Percentiles rank a stretch among this genome's conserved stretches.
Conservation (phyloP, 2,329 filamentous ascomycete species). For the Endoconidiophora polonica region DNA sequence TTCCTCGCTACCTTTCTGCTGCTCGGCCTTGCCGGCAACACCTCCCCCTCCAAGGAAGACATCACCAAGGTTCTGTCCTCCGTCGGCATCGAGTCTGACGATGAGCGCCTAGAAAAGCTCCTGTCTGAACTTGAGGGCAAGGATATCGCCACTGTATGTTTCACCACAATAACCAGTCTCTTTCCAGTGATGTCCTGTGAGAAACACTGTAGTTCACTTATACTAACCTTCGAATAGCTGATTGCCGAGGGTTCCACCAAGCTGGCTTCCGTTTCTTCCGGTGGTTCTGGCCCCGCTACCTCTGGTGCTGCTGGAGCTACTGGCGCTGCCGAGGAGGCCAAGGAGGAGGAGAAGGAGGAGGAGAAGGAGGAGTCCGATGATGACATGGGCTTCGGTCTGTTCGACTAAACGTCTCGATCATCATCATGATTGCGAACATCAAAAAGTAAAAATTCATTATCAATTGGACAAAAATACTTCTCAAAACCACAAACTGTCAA, state of each 20-base stretch:
- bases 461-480: slow-evolving; percentile 2
- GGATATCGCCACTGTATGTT: slow-evolving; percentile 74
- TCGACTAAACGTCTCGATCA: slow-evolving; percentile 41
- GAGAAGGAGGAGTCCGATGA: slow-evolving; percentile 35
- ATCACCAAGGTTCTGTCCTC: slow-evolving; percentile 80
- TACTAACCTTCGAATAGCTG: slow-evolving; percentile 39
- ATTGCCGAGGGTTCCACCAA: slow-evolving; percentile 80
- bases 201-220: not conserved
- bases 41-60: slow-evolving; percentile 68
- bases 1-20: slow-evolving; percentile 98
- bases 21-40: slow-evolving; percentile 84
- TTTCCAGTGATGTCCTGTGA: too few relatives aligned
- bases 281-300: slow-evolving; percentile 60
- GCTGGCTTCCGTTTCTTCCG: slow-evolving; percentile 94
- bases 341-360: slow-evolving; percentile 58
- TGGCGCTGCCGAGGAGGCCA: slow-evolving; percentile 46
- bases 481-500: too few relatives aligned
- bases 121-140: slow-evolving; percentile 84
- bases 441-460: slow-evolving; percentile 14
- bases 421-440: slow-evolving; percentile 11
- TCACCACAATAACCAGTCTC: not conserved
- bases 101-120: slow-evolving; percentile 71
- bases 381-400: slow-evolving; percentile 44
- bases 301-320: slow-evolving; percentile 50
- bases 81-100: slow-evolving; percentile 87